Evolutionary conservation across 2,329 filamentous ascomycete genomes (phyloP), one percentile per base, ranked within the genome.

Genomic region (Emmonsiellopsis sp.): DNA sequence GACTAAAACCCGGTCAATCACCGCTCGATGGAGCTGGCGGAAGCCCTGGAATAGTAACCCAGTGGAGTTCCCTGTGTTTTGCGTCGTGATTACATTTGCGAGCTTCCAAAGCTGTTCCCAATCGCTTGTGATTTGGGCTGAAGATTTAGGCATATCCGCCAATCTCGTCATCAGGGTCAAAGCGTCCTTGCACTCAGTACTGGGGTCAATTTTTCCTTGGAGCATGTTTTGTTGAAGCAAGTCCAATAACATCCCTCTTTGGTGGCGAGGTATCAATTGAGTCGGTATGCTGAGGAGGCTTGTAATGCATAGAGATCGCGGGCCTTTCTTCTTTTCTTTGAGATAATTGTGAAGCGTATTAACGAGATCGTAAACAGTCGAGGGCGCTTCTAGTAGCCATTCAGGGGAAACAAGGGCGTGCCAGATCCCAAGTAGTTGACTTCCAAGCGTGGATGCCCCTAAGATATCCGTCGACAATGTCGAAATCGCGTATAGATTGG

Each of bases 121-220:
- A 45, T 69, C 66, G 46, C 62, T 65, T 8, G 67, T 71, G 26
- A 72, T 46, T 52, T 15, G 58, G 56, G 68, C 69, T 37, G 68
- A 59, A 7, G 66, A 70, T 54, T 72, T 73, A 3, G 70, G 64
- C 63, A 69, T 66, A n/a, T 67, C 64, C 5, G 69, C 64, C 45
- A 73, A 52, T 35, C 67, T 71, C 0, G 69, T 67, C 67, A 73
- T 70, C 56, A 73, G 59, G 4, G 69, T 66, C 43, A 73, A 50
- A 2, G 70, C 57, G 2, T 68, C 65, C 8, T 64, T 53, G 32
- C 26, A 9, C 40, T 37, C n/a, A 35, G n/a, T 67, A 64, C 1
- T 62, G 51, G 15, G 58, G 49, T 52, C 54, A 62, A 47, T 63
- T 52, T 66, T 57, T 7, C 42, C 16, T 37, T 63, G 58, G n/a